Base-by-base conservation (phyloP, 176 grass and related monocot genomes). In the Zizania latifolia region DNA sequence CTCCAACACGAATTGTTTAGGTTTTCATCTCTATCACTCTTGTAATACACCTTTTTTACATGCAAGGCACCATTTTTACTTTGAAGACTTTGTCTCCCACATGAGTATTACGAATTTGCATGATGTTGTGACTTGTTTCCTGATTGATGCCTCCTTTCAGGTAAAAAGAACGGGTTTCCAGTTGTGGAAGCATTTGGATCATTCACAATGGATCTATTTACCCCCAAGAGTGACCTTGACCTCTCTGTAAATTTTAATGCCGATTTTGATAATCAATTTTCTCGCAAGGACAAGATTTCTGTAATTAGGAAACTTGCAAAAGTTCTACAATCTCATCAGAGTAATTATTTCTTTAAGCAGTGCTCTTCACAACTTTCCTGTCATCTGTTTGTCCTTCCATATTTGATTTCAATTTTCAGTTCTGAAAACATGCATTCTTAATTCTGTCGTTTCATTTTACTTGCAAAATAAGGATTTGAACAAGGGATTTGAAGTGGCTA, bases 181-280 rank as follows among this genome's bases (percentile, higher is more conserved):
- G 28, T 75, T 64, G 91, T 98, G 62, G 84, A 92, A 81, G 62
- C 89, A 68, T 98, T 98, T 76, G 94, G 94, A 45, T 98, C 94
- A 21, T 98, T 98, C 75, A 92, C 79, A 33, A 98, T 98, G 94
- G 84, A 98, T 64, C 86, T 98, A 43, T 98, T 98, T 91, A 93
- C 88, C 62, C 17, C 91, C 32, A 56, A 78, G 81, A 98, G 94
- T 88, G 94, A 98, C 66, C 85, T 98, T 73, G 94, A 98, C 72
- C 84, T 98, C 21, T 98, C 94, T 36, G 43, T 98, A 71, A 98
- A 98, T 62, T 98, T 98, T 77, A 87, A 78, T 41, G 58, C 36
- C 41, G 63, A 82, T 55, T 66, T 31, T 41, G 55, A 44, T 4
- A 35, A 31, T 81, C 51, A 86, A 38, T 86, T 87, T 72, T 32